Evolutionary conservation across 805 yeast genomes (phyloP).

Genomic region (Ogataea trehalophila): DNA sequence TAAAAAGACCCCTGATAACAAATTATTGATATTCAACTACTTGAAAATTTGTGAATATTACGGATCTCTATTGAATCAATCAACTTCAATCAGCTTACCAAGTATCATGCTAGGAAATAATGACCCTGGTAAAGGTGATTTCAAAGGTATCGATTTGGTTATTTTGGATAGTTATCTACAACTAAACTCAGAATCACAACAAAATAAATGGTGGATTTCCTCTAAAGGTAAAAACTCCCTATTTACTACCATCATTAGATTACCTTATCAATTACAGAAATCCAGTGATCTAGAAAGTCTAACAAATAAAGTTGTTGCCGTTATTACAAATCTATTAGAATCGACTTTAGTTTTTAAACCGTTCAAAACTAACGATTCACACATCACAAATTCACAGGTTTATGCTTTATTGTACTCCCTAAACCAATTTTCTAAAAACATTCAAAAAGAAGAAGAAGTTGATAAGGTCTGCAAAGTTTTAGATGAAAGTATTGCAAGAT

Average conservation of each 20-base stretch:
- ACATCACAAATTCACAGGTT: conserved; percentile 48
- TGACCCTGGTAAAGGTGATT: conserved; percentile 17
- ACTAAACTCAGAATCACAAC: conserved; percentile 43
- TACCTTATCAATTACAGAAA: conserved; percentile 31
- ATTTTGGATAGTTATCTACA: conserved; percentile 58
- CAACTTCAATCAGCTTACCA: conserved; percentile 16
- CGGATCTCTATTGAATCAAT: conserved; percentile 13
- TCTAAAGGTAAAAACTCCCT: conserved; percentile 48
- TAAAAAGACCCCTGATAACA: conserved; percentile 33
- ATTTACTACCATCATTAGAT: conserved; percentile 59
- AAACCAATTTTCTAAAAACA: conserved; percentile 11
- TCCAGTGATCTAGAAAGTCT: conserved; percentile 8
- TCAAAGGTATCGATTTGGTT: conserved; percentile 51
- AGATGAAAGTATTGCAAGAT: conserved; percentile 73
- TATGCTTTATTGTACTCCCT: conserved; percentile 50
- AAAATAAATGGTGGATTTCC: conserved; percentile 74
- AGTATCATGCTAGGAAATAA: conserved; percentile 24
- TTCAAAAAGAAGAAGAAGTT: conserved; percentile 12
- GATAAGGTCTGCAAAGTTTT: conserved; percentile 53
- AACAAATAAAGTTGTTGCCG: conserved; percentile 40
- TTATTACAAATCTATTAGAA: conserved; percentile 44
- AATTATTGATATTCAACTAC: conserved; percentile 43
- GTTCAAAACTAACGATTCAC: conserved; percentile 19
- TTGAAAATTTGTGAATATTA: conserved; percentile 34
- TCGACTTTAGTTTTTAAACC: conserved; percentile 52